These are phyloP conservation scores for Candida freyschussii DNA, from an alignment of 1,139 yeast species.

Conservation along the genomic window DNA sequence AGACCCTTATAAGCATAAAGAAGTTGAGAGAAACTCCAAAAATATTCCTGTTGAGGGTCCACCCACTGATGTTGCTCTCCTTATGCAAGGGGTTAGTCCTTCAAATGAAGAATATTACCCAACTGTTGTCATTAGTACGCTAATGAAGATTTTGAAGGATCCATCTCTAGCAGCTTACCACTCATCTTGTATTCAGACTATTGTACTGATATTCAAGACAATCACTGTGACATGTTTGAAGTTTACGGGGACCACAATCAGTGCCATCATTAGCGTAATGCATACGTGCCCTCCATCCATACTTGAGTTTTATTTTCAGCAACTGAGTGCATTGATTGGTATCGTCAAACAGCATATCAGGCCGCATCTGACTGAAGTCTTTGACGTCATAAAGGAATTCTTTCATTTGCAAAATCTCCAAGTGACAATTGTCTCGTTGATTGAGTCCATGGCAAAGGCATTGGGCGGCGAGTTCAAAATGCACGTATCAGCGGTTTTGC, in stretches of 20 bases:
- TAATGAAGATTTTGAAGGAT: conserved; percentile 80
- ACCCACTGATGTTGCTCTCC: conserved; percentile 80
- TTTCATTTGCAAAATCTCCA: conserved; percentile 67
- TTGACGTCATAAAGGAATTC: conserved; percentile 69
- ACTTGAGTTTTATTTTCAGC: conserved; percentile 87
- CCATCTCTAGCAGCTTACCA: conserved; percentile 83
- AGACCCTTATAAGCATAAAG: conserved; percentile 93
- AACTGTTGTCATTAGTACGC: conserved; percentile 83
- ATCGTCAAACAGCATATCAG: conserved; percentile 90
- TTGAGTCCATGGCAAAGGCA: conserved; percentile 82
- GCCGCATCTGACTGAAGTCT: conserved; percentile 75
- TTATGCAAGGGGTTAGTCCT: conserved; percentile 94
- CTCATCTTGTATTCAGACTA: conserved; percentile 85
- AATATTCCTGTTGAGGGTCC: conserved; percentile 72
- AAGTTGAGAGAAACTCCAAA: conserved; percentile 73
- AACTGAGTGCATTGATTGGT: conserved; percentile 69
- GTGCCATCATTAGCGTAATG: conserved; percentile 85
- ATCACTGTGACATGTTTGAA: conserved; percentile 85
- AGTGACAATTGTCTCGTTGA: conserved; percentile 70
- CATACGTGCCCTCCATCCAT: conserved; percentile 75
- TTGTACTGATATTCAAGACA: conserved; percentile 84
- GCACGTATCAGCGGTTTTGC: conserved; percentile 73
- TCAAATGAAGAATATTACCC: conserved; percentile 93
- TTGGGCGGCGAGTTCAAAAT: conserved; percentile 89
- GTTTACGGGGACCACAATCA: conserved; percentile 79